Conservation (phyloP, 768 basidiomycete genomes). For the Udeniomyces megalosporus region DNA sequence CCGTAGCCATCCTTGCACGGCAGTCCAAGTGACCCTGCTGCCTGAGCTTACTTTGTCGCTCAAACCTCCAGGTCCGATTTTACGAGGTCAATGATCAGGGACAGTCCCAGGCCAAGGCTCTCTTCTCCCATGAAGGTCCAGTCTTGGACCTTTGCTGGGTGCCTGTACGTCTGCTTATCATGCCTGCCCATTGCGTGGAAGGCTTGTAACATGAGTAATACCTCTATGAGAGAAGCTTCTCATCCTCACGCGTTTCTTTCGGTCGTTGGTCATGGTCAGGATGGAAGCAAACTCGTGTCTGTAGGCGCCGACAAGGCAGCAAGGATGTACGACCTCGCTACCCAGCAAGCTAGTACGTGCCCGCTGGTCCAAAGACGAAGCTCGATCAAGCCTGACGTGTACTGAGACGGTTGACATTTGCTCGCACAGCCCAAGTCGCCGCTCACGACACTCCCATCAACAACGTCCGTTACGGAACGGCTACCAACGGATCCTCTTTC, state of each 20-base stretch:
- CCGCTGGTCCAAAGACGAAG: not conserved
- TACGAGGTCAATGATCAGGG: constrained; percentile 66
- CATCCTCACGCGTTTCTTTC: not conserved
- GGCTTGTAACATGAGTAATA: not conserved
- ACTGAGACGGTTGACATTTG: too few relatives aligned
- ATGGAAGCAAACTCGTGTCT: constrained; percentile 78
- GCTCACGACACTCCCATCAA: constrained; percentile 81
- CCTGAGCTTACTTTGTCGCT: constrained; percentile 15
- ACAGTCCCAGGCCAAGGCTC: constrained; percentile 73
- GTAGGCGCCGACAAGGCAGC: constrained; percentile 89
- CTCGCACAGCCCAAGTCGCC: constrained; percentile 46
- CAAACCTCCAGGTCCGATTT: constrained; percentile 53
- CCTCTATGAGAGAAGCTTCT: not conserved
- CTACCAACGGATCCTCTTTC: constrained; percentile 36
- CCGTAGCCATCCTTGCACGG: not conserved
- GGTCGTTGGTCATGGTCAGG: constrained; percentile 35
- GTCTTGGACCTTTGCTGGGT: constrained; percentile 82
- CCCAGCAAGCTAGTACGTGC: constrained; percentile 44
- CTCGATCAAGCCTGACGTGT: too few relatives aligned
- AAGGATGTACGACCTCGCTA: constrained; percentile 78
- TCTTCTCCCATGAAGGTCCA: constrained; percentile 79
- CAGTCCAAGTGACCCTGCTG: not conserved
- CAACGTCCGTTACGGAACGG: constrained; percentile 48
- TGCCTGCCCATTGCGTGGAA: not conserved
- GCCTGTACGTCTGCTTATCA: constrained; percentile 42